Base-by-base conservation (phyloP, 768 basidiomycete genomes). In the Serpula lacrymans region DNA sequence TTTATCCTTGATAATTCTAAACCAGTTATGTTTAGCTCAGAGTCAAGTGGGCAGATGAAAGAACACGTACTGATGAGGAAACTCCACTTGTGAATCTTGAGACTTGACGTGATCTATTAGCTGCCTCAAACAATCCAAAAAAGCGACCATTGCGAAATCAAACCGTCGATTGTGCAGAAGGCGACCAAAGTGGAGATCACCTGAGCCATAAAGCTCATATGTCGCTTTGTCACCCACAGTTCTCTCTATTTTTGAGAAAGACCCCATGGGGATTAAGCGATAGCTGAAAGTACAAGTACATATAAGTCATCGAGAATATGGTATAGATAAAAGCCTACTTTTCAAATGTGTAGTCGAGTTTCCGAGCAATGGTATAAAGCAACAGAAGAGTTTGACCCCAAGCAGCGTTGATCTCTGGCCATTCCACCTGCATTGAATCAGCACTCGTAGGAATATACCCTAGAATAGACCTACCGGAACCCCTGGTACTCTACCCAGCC, bases 341-440 rank as follows among this genome's bases (percentile, higher is more conserved):
- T 54, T 86, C 82, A 51, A 96, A 97, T 4, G 78, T 79, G 54
- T 82, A 90, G 46, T 91, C 92, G 11, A 96, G 78, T 63, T 97
- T 99, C 41, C 86, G 75, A 9, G 91, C 91, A 35, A 99, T 79
- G 6, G 91, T 91, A 55, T 95, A 88, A 25, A 97, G 67, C 41
- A 98, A 71, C 13, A 98, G 72, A n/a, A 95, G 70, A 0, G 94
- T 90, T 57, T 96, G 86, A 2, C 96, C 96, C 93, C 95, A 96
- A 13, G 96, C 96, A 9, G 96, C 96, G 56, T 98, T 98, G 60
- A 98, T 93, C 64, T 99, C 96, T 3, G 90, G 80, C 94, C 94
- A 99, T 57, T 98, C 96, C 22, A 98, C 94, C 82, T 90, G 47
- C 7, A 44, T 26, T 30, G 11, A 22, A 48, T 50, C 41, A 51